Evolutionary conservation across 2,329 filamentous ascomycete species (phyloP), one percentile per base, ranked within the genome.

Genomic region (Verticillium longisporum): DNA sequence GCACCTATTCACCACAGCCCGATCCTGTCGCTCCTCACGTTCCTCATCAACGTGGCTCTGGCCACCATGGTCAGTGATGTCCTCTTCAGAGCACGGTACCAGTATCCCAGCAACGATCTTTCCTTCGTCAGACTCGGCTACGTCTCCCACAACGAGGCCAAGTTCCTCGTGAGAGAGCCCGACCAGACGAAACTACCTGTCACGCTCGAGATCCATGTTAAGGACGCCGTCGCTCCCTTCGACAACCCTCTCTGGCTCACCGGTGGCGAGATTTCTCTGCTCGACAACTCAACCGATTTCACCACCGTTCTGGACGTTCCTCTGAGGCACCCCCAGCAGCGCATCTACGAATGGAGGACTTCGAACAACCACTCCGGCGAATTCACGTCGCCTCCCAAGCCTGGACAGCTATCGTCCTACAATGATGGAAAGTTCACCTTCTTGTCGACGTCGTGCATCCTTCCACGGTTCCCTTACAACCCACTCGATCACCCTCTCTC

Each of bases 391-490:
- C 88, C 92, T 1, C 91, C 94, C 1, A 84, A 81, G 38, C 78
- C 86, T 0, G 92, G 92, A 11, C 79, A 83, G 1, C 81, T 84
- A 64, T 83, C 86, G 0, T 77, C 80, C 15, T 79, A 82, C 4
- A 81, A 82, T 54, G 82, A 87, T 57, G 88, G 88, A 50, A 88
- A 86, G 61, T 94, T 97, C 68, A 96, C 91, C 0, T 99, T 99
- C 72, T 77, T 98, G 7, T 92, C 93, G 3, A 95, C 92, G 0
- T 97, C 92, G 53, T 99, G 95, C 74, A 92, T 98, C 69, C 91
- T 97, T 68, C 89, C 90, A 11, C 89, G 92, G 18, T 92, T 98
- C 61, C 95, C 95, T 0, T 99, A 99, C 74, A 90, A 84, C 54
- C 90, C 91, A 0, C 74, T 92, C n/a, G 85, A 91, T 45, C 91